Conservation (phyloP, 2,329 filamentous ascomycete genomes). For the Verticillium dahliae region DNA sequence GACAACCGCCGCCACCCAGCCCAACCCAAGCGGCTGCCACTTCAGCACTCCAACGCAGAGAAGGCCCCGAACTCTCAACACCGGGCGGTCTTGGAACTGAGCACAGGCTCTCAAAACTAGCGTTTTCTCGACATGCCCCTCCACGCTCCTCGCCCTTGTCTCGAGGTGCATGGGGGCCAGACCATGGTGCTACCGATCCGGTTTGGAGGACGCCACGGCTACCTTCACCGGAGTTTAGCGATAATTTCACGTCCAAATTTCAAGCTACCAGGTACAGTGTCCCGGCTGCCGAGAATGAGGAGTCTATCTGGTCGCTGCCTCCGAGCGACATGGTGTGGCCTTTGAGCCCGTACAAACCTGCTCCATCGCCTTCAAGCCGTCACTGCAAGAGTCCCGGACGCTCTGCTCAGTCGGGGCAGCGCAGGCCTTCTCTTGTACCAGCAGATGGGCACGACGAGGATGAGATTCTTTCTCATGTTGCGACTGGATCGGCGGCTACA, state of each 20-base stretch:
- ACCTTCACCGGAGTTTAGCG: constrained; percentile 13
- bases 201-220: constrained; percentile 31
- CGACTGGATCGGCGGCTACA: not conserved
- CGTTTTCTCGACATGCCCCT: constrained; percentile 13
- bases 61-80: not conserved
- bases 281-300: constrained; percentile 2
- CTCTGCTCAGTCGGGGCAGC: not conserved
- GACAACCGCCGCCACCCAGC: constrained; percentile 1
- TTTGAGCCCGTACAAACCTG: not conserved
- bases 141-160: constrained; percentile 9
- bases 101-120: constrained; percentile 13
- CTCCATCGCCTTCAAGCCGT: not conserved
- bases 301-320: constrained; percentile 11
- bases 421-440: constrained; percentile 9
- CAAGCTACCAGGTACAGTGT: constrained; percentile 6
- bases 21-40: constrained; percentile 13
- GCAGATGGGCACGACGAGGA: constrained; percentile 20
- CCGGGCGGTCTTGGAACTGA: not conserved
- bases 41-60: not conserved
- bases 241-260: constrained; percentile 6
- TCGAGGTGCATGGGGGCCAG: constrained; percentile 7
- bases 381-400: not conserved
- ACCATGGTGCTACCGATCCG: constrained; percentile 22
- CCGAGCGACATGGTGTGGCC: not conserved
- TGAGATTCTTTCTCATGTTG: constrained; percentile 17